phyloP scores from a whole-genome alignment of 2,329 filamentous ascomycete species.

The Fusarium pilosicola region DNA sequence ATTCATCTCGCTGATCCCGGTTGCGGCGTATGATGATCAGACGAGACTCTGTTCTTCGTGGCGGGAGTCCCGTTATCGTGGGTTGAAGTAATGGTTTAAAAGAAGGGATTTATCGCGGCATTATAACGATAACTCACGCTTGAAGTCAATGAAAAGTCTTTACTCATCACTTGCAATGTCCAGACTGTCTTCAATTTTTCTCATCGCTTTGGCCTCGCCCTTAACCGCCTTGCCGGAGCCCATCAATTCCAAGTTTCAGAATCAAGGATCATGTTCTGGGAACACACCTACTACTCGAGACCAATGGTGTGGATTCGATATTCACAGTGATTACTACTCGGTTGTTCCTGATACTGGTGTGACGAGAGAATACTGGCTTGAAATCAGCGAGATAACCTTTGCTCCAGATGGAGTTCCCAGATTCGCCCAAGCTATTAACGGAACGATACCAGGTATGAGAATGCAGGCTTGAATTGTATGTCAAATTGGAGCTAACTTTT shows the following conservation, averaged over 20 bases:
- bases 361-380: slow-evolving; percentile 61
- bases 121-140: neutral
- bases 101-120: neutral
- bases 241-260: slow-evolving; percentile 2
- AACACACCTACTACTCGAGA: slow-evolving; percentile 48
- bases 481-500: neutral
- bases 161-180: slow-evolving; percentile 2
- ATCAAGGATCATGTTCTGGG: slow-evolving; percentile 23
- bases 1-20: slow-evolving; percentile 18
- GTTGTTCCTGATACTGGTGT: slow-evolving; percentile 59
- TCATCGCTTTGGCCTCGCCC: neutral
- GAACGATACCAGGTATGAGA: slow-evolving; percentile 61
- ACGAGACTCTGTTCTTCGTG: neutral
- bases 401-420: slow-evolving; percentile 59
- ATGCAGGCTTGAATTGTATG: too few relatives aligned
- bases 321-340: slow-evolving; percentile 58
- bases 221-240: slow-evolving; percentile 13
- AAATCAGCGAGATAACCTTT: slow-evolving; percentile 52
- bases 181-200: neutral
- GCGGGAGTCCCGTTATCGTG: slow-evolving; percentile 12
- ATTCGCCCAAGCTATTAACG: slow-evolving; percentile 62
- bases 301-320: slow-evolving; percentile 60
- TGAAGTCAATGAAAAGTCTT: neutral
- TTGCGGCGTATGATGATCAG: neutral
- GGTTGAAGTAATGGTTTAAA: slow-evolving; percentile 8